Base-by-base conservation (phyloP, 2,329 filamentous ascomycete genomes). In the Chrysoporthe puriensis region DNA sequence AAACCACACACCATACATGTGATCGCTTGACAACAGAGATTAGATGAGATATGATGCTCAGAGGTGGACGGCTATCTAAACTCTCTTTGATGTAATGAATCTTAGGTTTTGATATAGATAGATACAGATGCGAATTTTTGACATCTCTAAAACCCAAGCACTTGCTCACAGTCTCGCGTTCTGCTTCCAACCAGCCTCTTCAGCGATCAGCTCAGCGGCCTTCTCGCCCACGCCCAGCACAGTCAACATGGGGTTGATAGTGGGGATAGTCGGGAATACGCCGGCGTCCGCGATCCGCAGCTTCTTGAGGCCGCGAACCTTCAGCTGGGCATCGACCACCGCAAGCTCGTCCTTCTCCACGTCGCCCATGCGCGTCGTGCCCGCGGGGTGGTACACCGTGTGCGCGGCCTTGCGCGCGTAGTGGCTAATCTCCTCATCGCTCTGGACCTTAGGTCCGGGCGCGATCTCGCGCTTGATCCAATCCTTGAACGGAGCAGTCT, bases 291-390 rank as follows among this genome's bases (percentile, higher is more conserved):
- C 92, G 72, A 97, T 93, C 67, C 93, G 86, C 67, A 96, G 79
- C 42, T 87, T 88, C 81, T 88, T 87, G 71, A 96, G 79, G 0
- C 92, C 93, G 40, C 88, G 84, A 42, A 97, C 83, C 80, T 87
- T 90, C 70, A 97, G 80, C 75, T 90, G 83, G 36, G 86, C 84
- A 75, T 96, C 91, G n/a, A 96, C 93, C 26, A 97, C 94, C 5
- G 92, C 93, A 77, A 90, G 80, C 62, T 86, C 80, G 76, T 96
- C 92, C 64, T 82, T 86, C 66, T 77, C 78, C 5, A 91, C 80
- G 74, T 94, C 89, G 44, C 93, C 93, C 93, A 97, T 97, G 84
- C 94, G 94, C 66, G 93, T 96, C 21, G 93, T 97, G 63, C 93
- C 93, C 14, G 91, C 91, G 0, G 93, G 93, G 79, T 97, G 93